phyloP scores from a whole-genome alignment of 257 asterid genomes.

The Pogostemon cablin region DNA sequence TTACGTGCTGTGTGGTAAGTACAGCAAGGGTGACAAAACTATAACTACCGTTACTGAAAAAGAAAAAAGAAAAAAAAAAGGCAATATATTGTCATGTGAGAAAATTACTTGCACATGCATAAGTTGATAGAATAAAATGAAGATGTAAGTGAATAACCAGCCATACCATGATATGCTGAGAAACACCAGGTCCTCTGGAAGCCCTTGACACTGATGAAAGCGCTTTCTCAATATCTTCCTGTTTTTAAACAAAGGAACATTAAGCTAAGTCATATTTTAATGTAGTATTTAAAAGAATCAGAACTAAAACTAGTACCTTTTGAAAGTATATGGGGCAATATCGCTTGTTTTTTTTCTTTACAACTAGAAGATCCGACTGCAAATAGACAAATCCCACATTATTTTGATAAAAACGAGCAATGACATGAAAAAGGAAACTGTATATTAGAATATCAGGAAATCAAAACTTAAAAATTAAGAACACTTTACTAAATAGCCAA shows the following conservation, averaged over 20 bases:
- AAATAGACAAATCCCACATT: constrained; percentile 23
- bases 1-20: too few species aligned
- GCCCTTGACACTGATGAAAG: constrained; percentile 57
- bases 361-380: constrained; percentile 93
- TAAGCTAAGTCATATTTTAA: constrained; percentile 10
- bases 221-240: constrained; percentile 95
- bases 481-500: background rate
- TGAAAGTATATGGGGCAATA: constrained; percentile 87
- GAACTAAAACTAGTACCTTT: constrained; percentile 55
- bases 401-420: constrained; percentile 23
- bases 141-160: constrained; percentile 16
- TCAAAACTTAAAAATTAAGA: constrained; percentile 4
- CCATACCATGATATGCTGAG: constrained; percentile 73
- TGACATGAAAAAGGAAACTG: background rate
- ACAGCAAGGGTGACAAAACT: too few species aligned
- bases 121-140: constrained; percentile 14
- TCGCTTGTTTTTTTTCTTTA: constrained; percentile 72
- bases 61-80: too few species aligned
- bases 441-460: background rate
- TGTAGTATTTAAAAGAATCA: constrained; percentile 10
- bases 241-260: constrained; percentile 30
- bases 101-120: background rate
- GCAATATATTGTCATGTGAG: too few species aligned
- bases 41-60: too few species aligned
- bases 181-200: constrained; percentile 60